phyloP scores from a whole-genome alignment of 1,139 yeast species.

The Hansenula anomala region DNA sequence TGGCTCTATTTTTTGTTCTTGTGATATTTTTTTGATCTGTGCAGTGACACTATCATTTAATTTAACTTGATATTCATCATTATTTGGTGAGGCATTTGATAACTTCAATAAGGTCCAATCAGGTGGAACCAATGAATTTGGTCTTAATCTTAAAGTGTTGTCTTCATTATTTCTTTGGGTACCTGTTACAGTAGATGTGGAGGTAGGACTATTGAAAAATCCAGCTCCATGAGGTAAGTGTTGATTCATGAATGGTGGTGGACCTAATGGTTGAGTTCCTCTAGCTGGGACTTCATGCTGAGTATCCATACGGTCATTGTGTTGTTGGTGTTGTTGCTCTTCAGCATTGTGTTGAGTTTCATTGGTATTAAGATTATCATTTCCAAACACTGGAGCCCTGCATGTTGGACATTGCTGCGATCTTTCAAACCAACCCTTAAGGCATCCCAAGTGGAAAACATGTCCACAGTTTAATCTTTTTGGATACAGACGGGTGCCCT shows the following conservation, averaged over 20 bases:
- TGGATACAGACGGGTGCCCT: constrained; percentile 50
- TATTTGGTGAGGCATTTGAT: constrained; percentile 5
- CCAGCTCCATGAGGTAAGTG: constrained; percentile 7
- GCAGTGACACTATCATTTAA: constrained; percentile 11
- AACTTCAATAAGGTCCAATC: constrained; percentile 21
- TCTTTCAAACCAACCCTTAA: constrained; percentile 89
- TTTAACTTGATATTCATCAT: constrained; percentile 9
- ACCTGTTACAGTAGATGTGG: neutral
- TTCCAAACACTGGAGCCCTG: constrained; percentile 58
- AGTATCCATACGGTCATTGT: too few relatives aligned
- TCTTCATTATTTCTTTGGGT: neutral
- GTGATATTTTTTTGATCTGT: constrained; percentile 3
- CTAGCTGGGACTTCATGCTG: too few relatives aligned
- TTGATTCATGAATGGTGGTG: neutral
- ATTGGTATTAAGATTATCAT: constrained; percentile 5
- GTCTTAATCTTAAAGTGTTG: constrained; percentile 8
- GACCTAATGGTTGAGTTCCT: too few relatives aligned
- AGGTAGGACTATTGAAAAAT: constrained; percentile 8
- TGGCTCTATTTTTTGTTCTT: neutral
- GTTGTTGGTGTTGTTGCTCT: constrained; percentile 4
- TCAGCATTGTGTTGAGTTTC: constrained; percentile 1
- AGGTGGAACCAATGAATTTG: constrained; percentile 18
- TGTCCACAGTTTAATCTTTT: constrained; percentile 82
- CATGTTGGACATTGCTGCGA: constrained; percentile 93
- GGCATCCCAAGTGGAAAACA: constrained; percentile 83